Evolutionary conservation across 2,329 filamentous ascomycete species (phyloP), one percentile per base, ranked within the genome.

Genomic region (Botrytis sinoallii): DNA sequence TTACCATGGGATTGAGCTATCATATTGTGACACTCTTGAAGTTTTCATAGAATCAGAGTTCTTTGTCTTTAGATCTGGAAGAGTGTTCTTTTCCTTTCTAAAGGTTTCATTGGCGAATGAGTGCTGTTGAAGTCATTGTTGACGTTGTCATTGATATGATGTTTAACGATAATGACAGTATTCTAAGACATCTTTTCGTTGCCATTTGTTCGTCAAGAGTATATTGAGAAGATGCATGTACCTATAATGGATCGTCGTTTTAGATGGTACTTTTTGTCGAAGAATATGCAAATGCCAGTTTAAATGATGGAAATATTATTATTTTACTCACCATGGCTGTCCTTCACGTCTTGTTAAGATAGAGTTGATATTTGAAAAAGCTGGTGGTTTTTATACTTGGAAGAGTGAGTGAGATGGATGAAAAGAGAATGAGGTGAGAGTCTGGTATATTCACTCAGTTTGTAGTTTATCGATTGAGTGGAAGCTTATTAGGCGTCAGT

Each of bases 101-200:
- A 10, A 46, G 44, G 7, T 46, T 5, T 20, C 20, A 20, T 7
- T 46, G 18, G 18, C 1, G 44, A 46, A 0, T 20, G 18, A 20
- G 22, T 48, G 22, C 22, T 48, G 20, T 48, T 25, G 22, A 48
- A 12, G 8, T 22, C 25, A 8, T 10, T 10, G 3, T 25, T 48
- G 46, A 22, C 25, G 22, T n/a, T 52, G 48, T 29, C 25, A n/a
- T 55, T 55, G 1, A 7, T n/a, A 12, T 55, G 5, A n/a, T 16
- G 0, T 55, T 3, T n/a, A 29, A n/a, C 10, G 4, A 6, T 6
- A 55, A 55, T 0, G 2, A 55, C 12, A 1, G n/a, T 7, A 8
- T 8, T n/a, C 4, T 25, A n/a, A 55, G 14, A 55, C 0, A 18
- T 2, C 52, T 55, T 55, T 55, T 55, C 52, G 7, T n/a, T 55